Evolutionary conservation across 345 rosid genomes (phyloP).

Genomic region (Euphorbia peplus): DNA sequence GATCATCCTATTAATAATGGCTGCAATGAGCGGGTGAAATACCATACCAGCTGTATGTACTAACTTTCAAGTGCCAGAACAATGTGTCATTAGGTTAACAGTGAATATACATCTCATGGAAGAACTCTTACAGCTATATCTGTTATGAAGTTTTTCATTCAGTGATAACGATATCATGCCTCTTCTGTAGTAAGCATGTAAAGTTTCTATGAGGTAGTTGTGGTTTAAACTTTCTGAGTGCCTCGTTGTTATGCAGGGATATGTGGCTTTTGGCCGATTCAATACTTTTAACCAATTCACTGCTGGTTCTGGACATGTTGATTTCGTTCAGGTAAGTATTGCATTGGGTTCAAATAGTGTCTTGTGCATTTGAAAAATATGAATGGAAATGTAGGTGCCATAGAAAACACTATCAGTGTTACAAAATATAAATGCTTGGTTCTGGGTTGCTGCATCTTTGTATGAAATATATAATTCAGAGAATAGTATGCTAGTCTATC

Average conservation of each 20-base stretch:
- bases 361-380: slow-evolving; percentile 7
- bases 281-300: slow-evolving; percentile 60
- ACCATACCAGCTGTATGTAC: background rate
- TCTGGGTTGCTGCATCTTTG: background rate
- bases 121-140: background rate
- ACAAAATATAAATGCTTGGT: background rate
- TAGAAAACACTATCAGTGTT: background rate
- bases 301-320: slow-evolving; percentile 51
- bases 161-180: background rate
- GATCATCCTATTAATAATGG: background rate
- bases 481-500: background rate
- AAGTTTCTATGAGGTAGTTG: background rate
- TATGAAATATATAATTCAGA: background rate
- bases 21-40: background rate
- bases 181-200: background rate
- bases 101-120: background rate
- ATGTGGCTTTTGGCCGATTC: slow-evolving; percentile 74
- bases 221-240: background rate
- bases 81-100: background rate
- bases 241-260: slow-evolving; percentile 59
- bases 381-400: background rate
- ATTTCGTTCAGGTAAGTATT: slow-evolving; percentile 69
- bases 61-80: background rate
- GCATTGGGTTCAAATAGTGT: background rate
- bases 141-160: slow-evolving; percentile 1